Conservation (phyloP, 495 filamentous ascomycete genomes). For the Filosporella fistucella region DNA sequence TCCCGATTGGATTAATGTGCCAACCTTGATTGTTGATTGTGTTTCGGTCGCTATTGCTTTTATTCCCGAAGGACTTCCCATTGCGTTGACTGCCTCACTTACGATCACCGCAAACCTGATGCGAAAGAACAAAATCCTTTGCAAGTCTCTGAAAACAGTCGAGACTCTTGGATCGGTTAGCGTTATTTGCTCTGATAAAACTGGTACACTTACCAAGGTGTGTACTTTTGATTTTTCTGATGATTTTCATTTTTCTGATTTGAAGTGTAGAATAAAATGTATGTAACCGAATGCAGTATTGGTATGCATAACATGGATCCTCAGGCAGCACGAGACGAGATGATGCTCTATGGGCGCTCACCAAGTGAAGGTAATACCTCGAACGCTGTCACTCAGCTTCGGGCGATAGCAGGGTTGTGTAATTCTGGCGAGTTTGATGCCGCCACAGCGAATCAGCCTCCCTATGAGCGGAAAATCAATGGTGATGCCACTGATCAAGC, state of each 20-base stretch:
- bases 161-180: constrained; percentile 66
- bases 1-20: constrained; percentile 62
- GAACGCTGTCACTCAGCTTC: constrained; percentile 40
- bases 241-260: neutral
- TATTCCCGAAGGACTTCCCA: constrained; percentile 67
- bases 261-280: constrained; percentile 52
- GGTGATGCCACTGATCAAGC: constrained; percentile 74
- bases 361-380: constrained; percentile 15
- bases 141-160: constrained; percentile 35
- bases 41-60: constrained; percentile 69
- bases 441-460: constrained; percentile 43
- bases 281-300: constrained; percentile 49
- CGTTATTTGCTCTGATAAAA: constrained; percentile 58
- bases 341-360: constrained; percentile 14
- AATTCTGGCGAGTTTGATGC: constrained; percentile 69
- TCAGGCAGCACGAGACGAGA: constrained; percentile 35
- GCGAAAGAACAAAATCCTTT: constrained; percentile 31
- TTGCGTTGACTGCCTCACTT: constrained; percentile 57
- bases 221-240: neutral
- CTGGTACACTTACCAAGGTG: constrained; percentile 29
- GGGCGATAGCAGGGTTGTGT: constrained; percentile 53
- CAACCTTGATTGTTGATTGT: constrained; percentile 59
- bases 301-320: constrained; percentile 34
- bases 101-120: constrained; percentile 36
- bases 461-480: constrained; percentile 53